Conservation (phyloP, 148 eudicot genomes). For the Chenopodium formosanum region DNA sequence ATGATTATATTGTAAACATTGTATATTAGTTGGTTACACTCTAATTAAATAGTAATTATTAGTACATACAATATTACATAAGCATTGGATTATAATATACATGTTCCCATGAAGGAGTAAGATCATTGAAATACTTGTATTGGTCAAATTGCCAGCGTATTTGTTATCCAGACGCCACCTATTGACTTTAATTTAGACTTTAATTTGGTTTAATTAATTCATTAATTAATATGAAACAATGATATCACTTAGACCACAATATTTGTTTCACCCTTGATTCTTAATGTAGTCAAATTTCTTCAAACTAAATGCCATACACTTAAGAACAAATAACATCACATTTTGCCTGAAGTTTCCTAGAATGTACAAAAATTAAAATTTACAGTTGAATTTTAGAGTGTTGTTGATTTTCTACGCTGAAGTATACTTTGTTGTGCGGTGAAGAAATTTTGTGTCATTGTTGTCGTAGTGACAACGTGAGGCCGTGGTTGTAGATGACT, state of each 20-base stretch:
- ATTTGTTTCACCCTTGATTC: background rate
- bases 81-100: background rate
- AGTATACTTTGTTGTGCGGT: too few species aligned
- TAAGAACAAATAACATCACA: background rate
- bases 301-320: constrained; percentile 15
- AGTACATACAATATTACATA: background rate
- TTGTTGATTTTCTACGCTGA: too few species aligned
- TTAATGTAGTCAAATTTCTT: constrained; percentile 6
- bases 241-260: background rate
- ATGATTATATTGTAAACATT: background rate
- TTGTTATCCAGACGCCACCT: constrained; percentile 14
- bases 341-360: constrained; percentile 10
- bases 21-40: background rate
- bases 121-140: background rate
- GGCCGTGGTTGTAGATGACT: too few species aligned
- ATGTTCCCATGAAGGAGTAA: constrained; percentile 7
- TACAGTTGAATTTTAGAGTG: too few species aligned
- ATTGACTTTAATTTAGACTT: constrained; percentile 6
- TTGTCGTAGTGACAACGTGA: too few species aligned
- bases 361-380: background rate
- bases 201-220: background rate
- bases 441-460: too few species aligned
- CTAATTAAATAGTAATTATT: background rate
- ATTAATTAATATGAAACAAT: background rate
- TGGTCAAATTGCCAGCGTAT: constrained; percentile 14